Conservation (phyloP, 768 basidiomycete genomes). For the Lactifluus pinguis region DNA sequence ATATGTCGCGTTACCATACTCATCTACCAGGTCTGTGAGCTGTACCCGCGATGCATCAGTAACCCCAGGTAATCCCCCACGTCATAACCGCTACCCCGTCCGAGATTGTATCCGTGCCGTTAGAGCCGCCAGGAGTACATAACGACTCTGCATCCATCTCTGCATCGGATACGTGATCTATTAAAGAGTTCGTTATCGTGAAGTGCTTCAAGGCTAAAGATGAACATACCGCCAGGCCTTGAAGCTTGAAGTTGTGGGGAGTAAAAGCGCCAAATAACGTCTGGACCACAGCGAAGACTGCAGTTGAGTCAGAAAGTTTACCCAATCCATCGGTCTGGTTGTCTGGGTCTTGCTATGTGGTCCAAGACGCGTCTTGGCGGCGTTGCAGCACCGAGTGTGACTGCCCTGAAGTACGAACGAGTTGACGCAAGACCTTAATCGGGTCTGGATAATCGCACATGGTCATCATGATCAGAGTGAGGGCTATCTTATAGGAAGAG, state of each 20-base stretch:
- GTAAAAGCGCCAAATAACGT: constrained; percentile 29
- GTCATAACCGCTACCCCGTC: not conserved
- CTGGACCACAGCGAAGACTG: constrained; percentile 27
- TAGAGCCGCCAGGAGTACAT: constrained; percentile 24
- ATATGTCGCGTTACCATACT: too few species aligned
- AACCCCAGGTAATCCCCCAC: too few species aligned
- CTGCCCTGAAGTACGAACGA: too few species aligned
- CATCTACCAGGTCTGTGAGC: too few species aligned
- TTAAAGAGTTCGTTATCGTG: not conserved
- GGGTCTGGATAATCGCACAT: too few species aligned
- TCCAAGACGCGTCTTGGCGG: not conserved
- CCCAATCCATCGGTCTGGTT: constrained; percentile 35
- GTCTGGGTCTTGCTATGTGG: constrained; percentile 12
- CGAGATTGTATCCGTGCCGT: constrained; percentile 23
- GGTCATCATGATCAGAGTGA: too few species aligned
- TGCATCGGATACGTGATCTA: constrained; percentile 33
- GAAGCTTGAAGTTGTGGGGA: constrained; percentile 20
- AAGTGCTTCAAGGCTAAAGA: not conserved
- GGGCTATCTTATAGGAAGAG: too few species aligned
- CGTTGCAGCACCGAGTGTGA: not conserved
- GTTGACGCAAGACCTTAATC: too few species aligned
- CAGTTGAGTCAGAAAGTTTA: constrained; percentile 25
- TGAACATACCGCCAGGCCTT: constrained; percentile 26
- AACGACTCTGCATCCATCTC: constrained; percentile 31
- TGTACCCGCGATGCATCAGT: too few species aligned